Percentiles rank a stretch among this genome's conserved stretches.
phyloP scores from a whole-genome alignment of 192 early-diverging fungal genomes.

The Geranomyces variabilis region DNA sequence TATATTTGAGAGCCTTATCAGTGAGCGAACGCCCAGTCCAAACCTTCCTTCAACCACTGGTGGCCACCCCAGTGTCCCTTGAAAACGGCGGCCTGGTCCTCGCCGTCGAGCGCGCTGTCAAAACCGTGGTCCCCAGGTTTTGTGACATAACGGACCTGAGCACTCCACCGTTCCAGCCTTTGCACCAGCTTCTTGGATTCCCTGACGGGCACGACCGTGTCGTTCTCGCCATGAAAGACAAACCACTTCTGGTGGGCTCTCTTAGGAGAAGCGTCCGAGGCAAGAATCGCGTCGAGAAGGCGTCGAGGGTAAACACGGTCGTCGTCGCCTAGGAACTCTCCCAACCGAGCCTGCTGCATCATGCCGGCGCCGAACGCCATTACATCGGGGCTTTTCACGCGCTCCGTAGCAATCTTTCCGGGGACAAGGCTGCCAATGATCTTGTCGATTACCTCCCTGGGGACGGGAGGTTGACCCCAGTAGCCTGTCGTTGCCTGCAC shows the following conservation, averaged over 20 bases:
- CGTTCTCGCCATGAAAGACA: too few relatives aligned
- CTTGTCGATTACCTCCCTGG: neutral
- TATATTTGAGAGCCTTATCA: too few relatives aligned
- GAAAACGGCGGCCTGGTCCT: neutral
- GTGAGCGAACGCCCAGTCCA: neutral
- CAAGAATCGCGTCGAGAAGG: neutral
- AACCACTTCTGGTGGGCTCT: too few relatives aligned
- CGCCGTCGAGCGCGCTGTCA: neutral
- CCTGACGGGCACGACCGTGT: neutral
- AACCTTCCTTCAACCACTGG: neutral
- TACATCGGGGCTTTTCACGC: neutral
- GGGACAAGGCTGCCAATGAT: neutral
- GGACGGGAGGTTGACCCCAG: neutral
- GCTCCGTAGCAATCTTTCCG: neutral
- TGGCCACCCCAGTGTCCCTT: neutral
- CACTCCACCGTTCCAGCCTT: neutral
- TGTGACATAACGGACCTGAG: neutral
- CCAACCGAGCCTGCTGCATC: neutral
- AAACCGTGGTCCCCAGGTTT: neutral
- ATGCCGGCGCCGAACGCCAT: neutral
- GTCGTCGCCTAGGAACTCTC: neutral
- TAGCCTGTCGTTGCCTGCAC: neutral
- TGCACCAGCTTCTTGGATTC: neutral
- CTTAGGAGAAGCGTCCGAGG: too few relatives aligned
- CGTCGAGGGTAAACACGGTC: neutral